Evolutionary conservation across 352 stramenopile genomes (phyloP).

Genomic region (Pythium aphanidermatum): DNA sequence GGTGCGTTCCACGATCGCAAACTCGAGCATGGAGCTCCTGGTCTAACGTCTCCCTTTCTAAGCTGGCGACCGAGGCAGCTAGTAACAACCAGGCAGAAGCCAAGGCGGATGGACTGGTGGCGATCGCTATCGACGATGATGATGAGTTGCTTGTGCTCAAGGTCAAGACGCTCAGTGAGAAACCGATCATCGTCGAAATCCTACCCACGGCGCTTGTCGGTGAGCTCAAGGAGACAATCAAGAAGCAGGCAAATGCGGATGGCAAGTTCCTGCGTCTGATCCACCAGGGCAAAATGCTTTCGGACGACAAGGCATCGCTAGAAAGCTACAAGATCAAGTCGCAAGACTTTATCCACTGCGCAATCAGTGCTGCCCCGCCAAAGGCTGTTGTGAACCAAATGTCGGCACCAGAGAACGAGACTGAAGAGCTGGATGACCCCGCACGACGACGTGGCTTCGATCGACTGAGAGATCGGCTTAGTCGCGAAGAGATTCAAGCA

Average conservation of each 20-base stretch:
- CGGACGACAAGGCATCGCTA: slow-evolving; percentile 70
- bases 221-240: slow-evolving; percentile 72
- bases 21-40: background rate
- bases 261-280: slow-evolving; percentile 84
- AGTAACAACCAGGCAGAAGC: slow-evolving; percentile 4
- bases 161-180: slow-evolving; percentile 85
- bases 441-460: slow-evolving; percentile 64
- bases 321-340: slow-evolving; percentile 71
- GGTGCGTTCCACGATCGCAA: slow-evolving; percentile 21
- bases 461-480: slow-evolving; percentile 72
- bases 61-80: slow-evolving; percentile 24
- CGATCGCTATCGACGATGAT: slow-evolving; percentile 52
- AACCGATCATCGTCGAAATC: slow-evolving; percentile 77
- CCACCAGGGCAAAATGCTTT: slow-evolving; percentile 86
- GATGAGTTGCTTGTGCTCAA: slow-evolving; percentile 53
- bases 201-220: slow-evolving; percentile 43
- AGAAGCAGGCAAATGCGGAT: slow-evolving; percentile 66
- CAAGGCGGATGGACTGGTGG: slow-evolving; percentile 27
- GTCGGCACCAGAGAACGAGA: slow-evolving; percentile 28
- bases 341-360: slow-evolving; percentile 84
- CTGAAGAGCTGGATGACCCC: slow-evolving; percentile 56
- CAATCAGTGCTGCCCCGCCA: slow-evolving; percentile 69
- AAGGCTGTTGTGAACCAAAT: slow-evolving; percentile 79
- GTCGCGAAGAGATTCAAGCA: slow-evolving; percentile 79
- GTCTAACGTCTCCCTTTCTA: slow-evolving; percentile 1